Evolutionary conservation across 1,139 yeast species (phyloP).

Genomic region (Candida glucosophila): DNA sequence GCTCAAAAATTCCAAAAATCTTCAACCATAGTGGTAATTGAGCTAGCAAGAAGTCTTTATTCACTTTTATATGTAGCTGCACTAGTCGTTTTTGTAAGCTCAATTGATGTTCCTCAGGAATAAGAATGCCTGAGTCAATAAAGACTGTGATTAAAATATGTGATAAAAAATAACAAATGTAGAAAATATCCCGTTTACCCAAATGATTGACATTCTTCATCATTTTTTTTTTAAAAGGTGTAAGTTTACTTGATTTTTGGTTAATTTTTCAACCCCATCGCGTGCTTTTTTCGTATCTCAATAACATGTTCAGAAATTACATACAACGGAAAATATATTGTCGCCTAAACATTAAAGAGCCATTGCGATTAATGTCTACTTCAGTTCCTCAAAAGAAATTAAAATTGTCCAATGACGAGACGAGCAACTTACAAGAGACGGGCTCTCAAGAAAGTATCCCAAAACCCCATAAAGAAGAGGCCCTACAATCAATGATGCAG

Average conservation of each 20-base stretch:
- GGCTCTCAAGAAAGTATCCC: too few relatives aligned
- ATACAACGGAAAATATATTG: too few relatives aligned
- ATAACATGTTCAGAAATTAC: too few relatives aligned
- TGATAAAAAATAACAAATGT: slow-evolving; percentile 37
- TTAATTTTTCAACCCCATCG: too few relatives aligned
- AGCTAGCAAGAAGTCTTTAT: slow-evolving; percentile 62
- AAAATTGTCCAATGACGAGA: too few relatives aligned
- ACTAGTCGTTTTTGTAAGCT: slow-evolving; percentile 40
- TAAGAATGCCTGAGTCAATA: slow-evolving; percentile 64
- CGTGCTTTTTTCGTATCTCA: too few relatives aligned
- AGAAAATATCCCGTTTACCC: slow-evolving; percentile 37
- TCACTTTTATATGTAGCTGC: slow-evolving; percentile 48
- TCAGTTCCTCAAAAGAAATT: too few relatives aligned
- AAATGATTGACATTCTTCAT: too few relatives aligned
- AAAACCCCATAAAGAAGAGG: not conserved
- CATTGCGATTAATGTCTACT: too few relatives aligned
- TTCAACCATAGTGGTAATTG: slow-evolving; percentile 59
- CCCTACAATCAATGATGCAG: slow-evolving; percentile 4
- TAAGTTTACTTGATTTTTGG: too few relatives aligned
- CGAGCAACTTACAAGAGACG: not conserved
- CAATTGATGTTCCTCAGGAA: slow-evolving; percentile 46
- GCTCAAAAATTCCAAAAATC: slow-evolving; percentile 62
- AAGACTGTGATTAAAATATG: slow-evolving; percentile 72
- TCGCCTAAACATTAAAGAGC: too few relatives aligned
- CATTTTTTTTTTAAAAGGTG: too few relatives aligned